Evolutionary conservation across 1,139 yeast species (phyloP).

Genomic region (Sugiyamaella grinbergsii): DNA sequence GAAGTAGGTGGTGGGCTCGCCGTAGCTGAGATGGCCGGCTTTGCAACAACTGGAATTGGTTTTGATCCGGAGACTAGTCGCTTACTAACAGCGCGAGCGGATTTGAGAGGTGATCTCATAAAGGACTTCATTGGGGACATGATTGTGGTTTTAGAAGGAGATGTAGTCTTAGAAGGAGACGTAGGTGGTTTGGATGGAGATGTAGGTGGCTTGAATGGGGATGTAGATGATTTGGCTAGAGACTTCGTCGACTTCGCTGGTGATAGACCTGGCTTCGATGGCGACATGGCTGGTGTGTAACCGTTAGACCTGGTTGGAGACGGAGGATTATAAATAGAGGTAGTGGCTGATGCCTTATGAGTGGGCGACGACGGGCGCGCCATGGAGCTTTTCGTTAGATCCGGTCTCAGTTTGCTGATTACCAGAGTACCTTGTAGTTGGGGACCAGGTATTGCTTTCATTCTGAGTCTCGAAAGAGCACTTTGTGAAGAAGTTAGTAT

Average conservation of each 20-base stretch:
- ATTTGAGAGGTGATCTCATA: slow-evolving; percentile 14
- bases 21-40: slow-evolving; percentile 6
- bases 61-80: slow-evolving; percentile 12
- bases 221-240: not conserved
- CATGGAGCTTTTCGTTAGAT: not conserved
- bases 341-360: not conserved
- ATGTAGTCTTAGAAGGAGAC: not conserved
- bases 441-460: not conserved
- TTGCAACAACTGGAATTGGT: slow-evolving; percentile 2
- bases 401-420: slow-evolving; percentile 13
- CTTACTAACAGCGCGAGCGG: slow-evolving; percentile 12
- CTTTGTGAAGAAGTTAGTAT: not conserved
- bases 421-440: not conserved
- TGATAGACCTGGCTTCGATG: no score
- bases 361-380: not conserved
- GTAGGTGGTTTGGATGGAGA: slow-evolving; percentile 2
- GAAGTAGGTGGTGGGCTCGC: slow-evolving; percentile 15
- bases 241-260: no score
- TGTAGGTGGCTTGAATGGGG: slow-evolving; percentile 3
- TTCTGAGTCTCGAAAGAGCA: slow-evolving; percentile 6
- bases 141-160: not conserved
- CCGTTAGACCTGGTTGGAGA: no score
- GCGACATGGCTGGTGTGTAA: no score
- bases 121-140: slow-evolving; percentile 10
- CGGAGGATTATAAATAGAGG: not conserved